Base-by-base conservation (phyloP, 768 basidiomycete genomes). In the Hericium erinaceus region DNA sequence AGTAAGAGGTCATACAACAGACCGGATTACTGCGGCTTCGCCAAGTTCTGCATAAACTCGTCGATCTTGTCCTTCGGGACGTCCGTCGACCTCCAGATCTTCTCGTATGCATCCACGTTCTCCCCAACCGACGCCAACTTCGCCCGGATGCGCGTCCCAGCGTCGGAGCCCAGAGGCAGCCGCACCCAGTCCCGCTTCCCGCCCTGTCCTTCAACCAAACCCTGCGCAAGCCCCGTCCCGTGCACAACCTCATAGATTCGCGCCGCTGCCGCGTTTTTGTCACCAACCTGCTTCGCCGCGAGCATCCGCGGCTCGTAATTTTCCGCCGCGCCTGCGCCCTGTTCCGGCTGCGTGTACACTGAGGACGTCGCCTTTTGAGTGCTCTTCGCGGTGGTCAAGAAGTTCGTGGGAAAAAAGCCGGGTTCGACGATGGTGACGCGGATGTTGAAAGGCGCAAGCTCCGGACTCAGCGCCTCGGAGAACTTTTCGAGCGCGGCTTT, bases 351-450 rank as follows among this genome's bases (percentile, higher is more conserved):
- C 4, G 60, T 59, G 59, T 69, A 65, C n/a, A 50, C 55, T 6
- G 44, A 46, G 4, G 22, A 44, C 28, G 20, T 33, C 39, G 11
- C 22, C 40, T 5, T 38, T 13, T 54, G 16, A 55, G 39, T 57
- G 48, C 39, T 18, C 10, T 12, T 22, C 5, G 57, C 57, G 18
- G 62, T 39, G 20, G 46, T 24, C 52, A 66, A 41, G 60, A 67
- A 60, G 56, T 64, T 62, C 11, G 67, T 69, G n/a, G 62, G 67
- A 57, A 71, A 70, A 56, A 61, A 65, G 4, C 70, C 70, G 2
- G 68, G 69, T 53, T 59, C 56, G 46, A 72, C 57, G 44, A 63
- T 56, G 24, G 64, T 48, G 18, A 63, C 66, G 13, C 64, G 64
- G 46, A 70, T 64, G 52, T 61, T 62, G 50, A 65, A 67, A n/a